A percentile compares a stretch with the other conserved stretches of the same genome.
Evolutionary conservation across 2,329 filamentous ascomycete species (phyloP).

Genomic region (Xylaria sp.): DNA sequence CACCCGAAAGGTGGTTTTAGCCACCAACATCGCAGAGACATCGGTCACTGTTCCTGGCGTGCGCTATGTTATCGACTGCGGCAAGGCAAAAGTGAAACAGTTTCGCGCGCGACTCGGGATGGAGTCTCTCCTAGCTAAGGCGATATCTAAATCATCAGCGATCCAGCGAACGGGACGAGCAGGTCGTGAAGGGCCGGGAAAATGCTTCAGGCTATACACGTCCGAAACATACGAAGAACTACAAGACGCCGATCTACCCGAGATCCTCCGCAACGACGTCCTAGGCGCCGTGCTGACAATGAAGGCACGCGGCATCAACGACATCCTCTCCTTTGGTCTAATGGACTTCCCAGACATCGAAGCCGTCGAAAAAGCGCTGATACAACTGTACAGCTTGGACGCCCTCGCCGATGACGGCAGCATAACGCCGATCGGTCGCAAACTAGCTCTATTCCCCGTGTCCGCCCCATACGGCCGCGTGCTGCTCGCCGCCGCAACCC

Average conservation of each 20-base stretch:
- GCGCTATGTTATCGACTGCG: conserved; percentile 89
- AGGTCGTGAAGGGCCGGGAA: conserved; percentile 89
- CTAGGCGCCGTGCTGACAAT: conserved; percentile 88
- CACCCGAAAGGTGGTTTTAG: conserved; percentile 88
- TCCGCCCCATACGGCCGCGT: conserved; percentile 84
- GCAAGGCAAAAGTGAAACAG: conserved; percentile 94
- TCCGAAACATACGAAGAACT: conserved; percentile 77
- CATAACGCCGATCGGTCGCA: conserved; percentile 78
- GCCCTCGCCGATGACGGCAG: conserved; percentile 77
- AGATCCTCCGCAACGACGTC: conserved; percentile 91
- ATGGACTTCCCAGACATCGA: conserved; percentile 84
- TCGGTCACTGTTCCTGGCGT: conserved; percentile 96
- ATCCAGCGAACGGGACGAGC: conserved; percentile 92
- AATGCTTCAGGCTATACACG: conserved; percentile 91
- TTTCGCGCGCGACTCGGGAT: conserved; percentile 86
- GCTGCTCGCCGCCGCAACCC: conserved; percentile 79
- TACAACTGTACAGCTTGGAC: conserved; percentile 82
- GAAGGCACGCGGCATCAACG: conserved; percentile 88
- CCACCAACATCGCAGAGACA: conserved; percentile 98
- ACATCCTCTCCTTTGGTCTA: conserved; percentile 85
- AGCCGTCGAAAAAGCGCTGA: conserved; percentile 81
- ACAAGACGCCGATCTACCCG: conserved; percentile 80
- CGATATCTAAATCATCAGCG: conserved; percentile 92
- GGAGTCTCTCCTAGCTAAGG: conserved; percentile 88
- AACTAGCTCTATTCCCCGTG: conserved; percentile 85